Conservation (phyloP, 768 basidiomycete genomes). For the Tremella yokohamensis region DNA sequence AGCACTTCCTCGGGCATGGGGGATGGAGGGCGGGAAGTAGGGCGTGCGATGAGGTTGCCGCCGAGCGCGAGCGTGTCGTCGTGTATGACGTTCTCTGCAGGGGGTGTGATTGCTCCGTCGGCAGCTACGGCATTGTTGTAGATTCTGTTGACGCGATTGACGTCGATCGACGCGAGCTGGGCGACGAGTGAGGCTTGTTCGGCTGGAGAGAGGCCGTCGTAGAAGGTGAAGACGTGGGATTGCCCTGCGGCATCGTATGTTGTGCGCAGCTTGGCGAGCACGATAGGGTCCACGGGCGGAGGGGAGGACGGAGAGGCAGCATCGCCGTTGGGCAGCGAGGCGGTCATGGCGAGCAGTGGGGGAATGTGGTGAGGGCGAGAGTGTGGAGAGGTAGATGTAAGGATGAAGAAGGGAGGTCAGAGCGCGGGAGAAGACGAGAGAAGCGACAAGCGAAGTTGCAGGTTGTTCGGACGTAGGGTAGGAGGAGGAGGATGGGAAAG, state of each 20-base stretch:
- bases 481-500: too few relatives aligned
- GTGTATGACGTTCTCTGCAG: conserved; percentile 12
- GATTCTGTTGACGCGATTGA: conserved; percentile 85
- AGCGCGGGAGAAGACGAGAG: not conserved
- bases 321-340: conserved; percentile 1
- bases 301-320: not conserved
- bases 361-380: not conserved
- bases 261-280: conserved; percentile 4
- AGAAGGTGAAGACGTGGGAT: conserved; percentile 85
- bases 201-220: conserved; percentile 63
- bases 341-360: not conserved
- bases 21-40: conserved; percentile 26
- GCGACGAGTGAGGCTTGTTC: conserved; percentile 64
- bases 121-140: conserved; percentile 70
- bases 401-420: not conserved
- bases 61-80: conserved; percentile 8
- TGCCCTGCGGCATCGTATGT: conserved; percentile 74
- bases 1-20: conserved; percentile 59
- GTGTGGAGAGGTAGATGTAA: not conserved
- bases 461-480: too few relatives aligned
- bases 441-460: not conserved
- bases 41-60: conserved; percentile 25
- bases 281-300: not conserved
- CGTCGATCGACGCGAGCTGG: conserved; percentile 77
- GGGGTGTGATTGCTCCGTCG: conserved; percentile 52